phyloP scores from a whole-genome alignment of 129 eudicot genomes.

The Helianthus annuus region HanXRQr2.0-SUNRISE NC_035448.2:120673393-120673892 shows the following conservation, averaged over 20 bases:
- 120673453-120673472: constrained; percentile 30
- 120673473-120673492: constrained; percentile 25
- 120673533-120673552: constrained; percentile 27
- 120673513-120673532: not conserved
- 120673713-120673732: constrained; percentile 77
- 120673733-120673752: constrained; percentile 78
- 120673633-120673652: constrained; percentile 69
- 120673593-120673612: constrained; percentile 75
- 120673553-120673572: constrained; percentile 47
- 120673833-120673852: constrained; percentile 74
- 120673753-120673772: constrained; percentile 69
- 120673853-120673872: constrained; percentile 72
- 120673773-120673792: constrained; percentile 73
- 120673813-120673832: constrained; percentile 73
- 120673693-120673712: constrained; percentile 70
- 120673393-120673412: constrained; percentile 39
- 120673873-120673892: constrained; percentile 74
- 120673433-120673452: constrained; percentile 36
- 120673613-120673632: constrained; percentile 73
- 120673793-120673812: constrained; percentile 69
- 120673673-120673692: constrained; percentile 79
- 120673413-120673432: constrained; percentile 45
- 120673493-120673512: constrained; percentile 16
- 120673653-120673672: constrained; percentile 83
- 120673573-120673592: constrained; percentile 69